A percentile compares a stretch with the other conserved stretches of the same genome.
phyloP scores from a whole-genome alignment of 208 protist species.

The Trypanosomatidae sp. region DNA sequence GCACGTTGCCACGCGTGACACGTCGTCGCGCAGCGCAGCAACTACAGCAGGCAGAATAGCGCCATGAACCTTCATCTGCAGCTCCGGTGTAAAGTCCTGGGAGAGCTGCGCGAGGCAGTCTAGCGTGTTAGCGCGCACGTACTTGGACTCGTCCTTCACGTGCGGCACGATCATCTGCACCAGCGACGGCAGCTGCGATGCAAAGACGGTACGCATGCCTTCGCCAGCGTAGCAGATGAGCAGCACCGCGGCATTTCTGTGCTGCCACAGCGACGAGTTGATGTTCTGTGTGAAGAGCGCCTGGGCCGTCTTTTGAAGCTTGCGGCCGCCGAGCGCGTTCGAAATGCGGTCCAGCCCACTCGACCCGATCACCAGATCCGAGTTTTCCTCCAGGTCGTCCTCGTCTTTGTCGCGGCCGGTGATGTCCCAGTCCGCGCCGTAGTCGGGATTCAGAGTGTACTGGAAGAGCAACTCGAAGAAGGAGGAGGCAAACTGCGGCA shows the following conservation, averaged over 20 bases:
- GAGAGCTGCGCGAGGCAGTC: constrained; percentile 77
- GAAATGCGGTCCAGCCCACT: constrained; percentile 78
- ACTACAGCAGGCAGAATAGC: constrained; percentile 58
- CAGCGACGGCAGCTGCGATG: constrained; percentile 56
- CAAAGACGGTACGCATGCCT: constrained; percentile 64
- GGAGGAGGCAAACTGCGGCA: constrained; percentile 71
- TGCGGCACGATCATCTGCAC: constrained; percentile 48
- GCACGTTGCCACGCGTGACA: constrained; percentile 66
- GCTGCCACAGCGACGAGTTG: constrained; percentile 64
- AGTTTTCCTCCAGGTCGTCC: constrained; percentile 62
- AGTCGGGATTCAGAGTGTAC: constrained; percentile 72
- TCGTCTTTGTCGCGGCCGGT: constrained; percentile 53
- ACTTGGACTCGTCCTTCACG: constrained; percentile 71
- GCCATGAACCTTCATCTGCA: constrained; percentile 55
- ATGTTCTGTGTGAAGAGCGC: constrained; percentile 77
- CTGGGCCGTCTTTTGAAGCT: constrained; percentile 69
- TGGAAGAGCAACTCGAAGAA: constrained; percentile 88
- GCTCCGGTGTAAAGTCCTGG: constrained; percentile 57
- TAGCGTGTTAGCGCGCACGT: constrained; percentile 71
- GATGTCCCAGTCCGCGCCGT: constrained; percentile 69
- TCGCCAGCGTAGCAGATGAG: constrained; percentile 74
- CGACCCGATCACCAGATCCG: constrained; percentile 63
- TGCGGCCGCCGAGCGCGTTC: constrained; percentile 71
- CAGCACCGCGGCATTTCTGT: constrained; percentile 70
- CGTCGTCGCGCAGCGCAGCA: constrained; percentile 50